These are phyloP conservation scores for Apiosordaria backusii DNA, from an alignment of 495 filamentous ascomycete species.

Conservation along the genomic window DNA sequence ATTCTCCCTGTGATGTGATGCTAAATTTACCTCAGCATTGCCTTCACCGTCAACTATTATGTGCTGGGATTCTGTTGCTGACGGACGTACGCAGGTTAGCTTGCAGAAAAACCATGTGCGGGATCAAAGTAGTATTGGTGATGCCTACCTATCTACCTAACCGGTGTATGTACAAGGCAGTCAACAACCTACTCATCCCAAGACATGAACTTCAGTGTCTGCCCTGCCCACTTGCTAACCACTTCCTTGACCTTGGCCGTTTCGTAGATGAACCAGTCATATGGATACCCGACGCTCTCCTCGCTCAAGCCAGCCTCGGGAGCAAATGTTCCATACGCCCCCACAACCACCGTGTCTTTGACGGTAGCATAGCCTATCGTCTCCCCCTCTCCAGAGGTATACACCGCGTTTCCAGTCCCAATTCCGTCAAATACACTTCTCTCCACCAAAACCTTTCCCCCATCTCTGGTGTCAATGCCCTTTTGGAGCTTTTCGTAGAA, in stretches of 20 bases:
- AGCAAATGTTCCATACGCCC: background rate
- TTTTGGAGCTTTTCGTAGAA: conserved; percentile 2
- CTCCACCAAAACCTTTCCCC: conserved; percentile 11
- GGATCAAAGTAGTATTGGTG: no score
- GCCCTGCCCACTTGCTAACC: conserved; percentile 9
- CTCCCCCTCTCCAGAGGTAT: background rate
- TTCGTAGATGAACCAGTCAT: conserved; percentile 15
- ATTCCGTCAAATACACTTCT: conserved; percentile 6
- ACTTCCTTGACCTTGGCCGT: background rate
- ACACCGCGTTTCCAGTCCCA: background rate
- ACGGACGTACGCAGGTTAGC: no score
- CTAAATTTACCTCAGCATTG: no score
- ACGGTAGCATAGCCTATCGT: conserved; percentile 4
- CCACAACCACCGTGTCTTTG: background rate
- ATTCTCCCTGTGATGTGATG: no score
- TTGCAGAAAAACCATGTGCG: no score
- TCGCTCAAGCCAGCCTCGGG: conserved; percentile 5
- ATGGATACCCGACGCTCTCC: conserved; percentile 14
- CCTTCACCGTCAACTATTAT: background rate
- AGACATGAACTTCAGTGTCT: conserved; percentile 12
- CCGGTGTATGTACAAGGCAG: background rate
- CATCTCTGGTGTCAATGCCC: conserved; percentile 2
- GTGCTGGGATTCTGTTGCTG: no score
- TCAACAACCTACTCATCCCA: background rate
- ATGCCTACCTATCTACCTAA: background rate